These are phyloP conservation scores for Ophiostoma piceae DNA, from an alignment of 2,329 filamentous ascomycete species.

Conservation along the genomic window DNA sequence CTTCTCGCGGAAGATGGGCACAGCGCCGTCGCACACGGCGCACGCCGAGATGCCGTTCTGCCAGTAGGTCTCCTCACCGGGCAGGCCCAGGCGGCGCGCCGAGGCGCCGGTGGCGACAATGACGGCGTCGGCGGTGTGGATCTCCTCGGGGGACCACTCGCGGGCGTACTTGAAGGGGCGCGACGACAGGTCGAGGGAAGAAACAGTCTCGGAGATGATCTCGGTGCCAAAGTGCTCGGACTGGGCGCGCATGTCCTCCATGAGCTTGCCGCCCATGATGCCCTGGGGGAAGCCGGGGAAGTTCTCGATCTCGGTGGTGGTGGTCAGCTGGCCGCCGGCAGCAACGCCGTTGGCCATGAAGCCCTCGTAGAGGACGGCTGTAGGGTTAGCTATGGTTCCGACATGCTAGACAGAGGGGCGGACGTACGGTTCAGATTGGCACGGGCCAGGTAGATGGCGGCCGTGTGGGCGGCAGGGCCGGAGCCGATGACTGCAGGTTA, in stretches of 20 bases:
- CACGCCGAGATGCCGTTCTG: constrained; percentile 94
- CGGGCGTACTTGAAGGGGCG: constrained; percentile 91
- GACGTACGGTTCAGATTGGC: constrained; percentile 78
- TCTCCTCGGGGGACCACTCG: constrained; percentile 77
- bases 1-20: constrained; percentile 97
- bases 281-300: constrained; percentile 89
- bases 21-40: constrained; percentile 93
- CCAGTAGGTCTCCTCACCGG: constrained; percentile 94
- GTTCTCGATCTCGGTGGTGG: constrained; percentile 97
- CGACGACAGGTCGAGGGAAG: constrained; percentile 74
- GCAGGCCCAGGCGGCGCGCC: constrained; percentile 72
- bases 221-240: constrained; percentile 87
- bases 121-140: constrained; percentile 83
- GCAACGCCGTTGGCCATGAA: constrained; percentile 97
- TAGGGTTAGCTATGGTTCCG: constrained; percentile 11
- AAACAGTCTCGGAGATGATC: constrained; percentile 88
- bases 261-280: constrained; percentile 80
- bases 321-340: constrained; percentile 92
- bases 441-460: constrained; percentile 90
- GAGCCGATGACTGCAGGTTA: constrained; percentile 68
- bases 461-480: constrained; percentile 94
- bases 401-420: neutral
- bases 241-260: constrained; percentile 93
- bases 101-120: constrained; percentile 96
- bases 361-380: constrained; percentile 89